Base-by-base conservation (phyloP, 2,329 filamentous ascomycete species). In the Beauveria pseudobassiana region DNA sequence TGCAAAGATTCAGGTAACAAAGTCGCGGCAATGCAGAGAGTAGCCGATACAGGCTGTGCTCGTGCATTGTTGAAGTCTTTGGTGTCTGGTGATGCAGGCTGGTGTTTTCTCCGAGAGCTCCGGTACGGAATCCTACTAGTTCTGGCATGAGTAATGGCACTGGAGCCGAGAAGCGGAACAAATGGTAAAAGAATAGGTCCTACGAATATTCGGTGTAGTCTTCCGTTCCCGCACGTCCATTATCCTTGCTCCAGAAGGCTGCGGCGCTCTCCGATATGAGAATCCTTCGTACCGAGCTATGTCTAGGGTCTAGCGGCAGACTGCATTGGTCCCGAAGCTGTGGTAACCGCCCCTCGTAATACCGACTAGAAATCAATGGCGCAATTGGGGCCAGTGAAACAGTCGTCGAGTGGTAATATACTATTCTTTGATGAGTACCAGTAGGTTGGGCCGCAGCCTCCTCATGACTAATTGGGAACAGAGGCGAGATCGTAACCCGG, bases 271-370 rank as follows among this genome's bases (percentile, higher is more conserved):
- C 46, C 46, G 12, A 22, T 8, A n/a, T 12, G 16, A 45, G n/a
- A 56, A 12, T 3, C 55, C 20, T 58, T 58, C n/a, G 30, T 59
- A 34, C 16, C 48, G 57, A 45, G 24, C 16, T 24, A 24, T 28
- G 22, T 51, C 53, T 40, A 40, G 34, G 20, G 24, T 20, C 57
- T 20, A 24, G 34, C 22, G 18, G 28, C 30, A 12, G 57, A 28
- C 28, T 46, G 46, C 48, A 38, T 49, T 59, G 57, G 57, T 52
- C 57, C 57, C 38, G 28, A 26, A 45, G 38, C 43, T 45, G 57
- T 40, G 57, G 48, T 52, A 43, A 52, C 22, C 24, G 38, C 38
- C 55, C 56, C 7, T 43, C 12, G 30, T 5, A 12, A 20, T 10
- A 26, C 14, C 28, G 14, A 49, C 30, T 16, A 49, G 40, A n/a